Percentiles rank a stretch among this genome's conserved stretches.
Conservation (phyloP, 257 asterid species). For the Fraxinus quadrangulata region DNA sequence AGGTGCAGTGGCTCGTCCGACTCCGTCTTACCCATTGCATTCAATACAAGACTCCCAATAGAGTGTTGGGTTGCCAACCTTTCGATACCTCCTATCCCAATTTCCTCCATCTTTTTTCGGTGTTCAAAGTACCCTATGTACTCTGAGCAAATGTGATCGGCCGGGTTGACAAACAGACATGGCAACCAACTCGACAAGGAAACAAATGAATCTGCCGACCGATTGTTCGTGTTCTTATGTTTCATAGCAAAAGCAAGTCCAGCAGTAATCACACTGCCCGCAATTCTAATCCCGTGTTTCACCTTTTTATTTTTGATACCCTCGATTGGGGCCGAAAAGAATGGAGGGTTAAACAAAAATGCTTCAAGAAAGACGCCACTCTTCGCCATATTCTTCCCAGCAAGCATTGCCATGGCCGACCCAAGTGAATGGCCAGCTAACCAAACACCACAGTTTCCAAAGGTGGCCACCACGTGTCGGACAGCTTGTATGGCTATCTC, state of each 20-base stretch:
- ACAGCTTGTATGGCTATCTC: slow-evolving; percentile 74
- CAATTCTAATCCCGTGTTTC: slow-evolving; percentile 71
- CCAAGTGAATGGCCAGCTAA: slow-evolving; percentile 91
- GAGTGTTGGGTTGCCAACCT: slow-evolving; percentile 82
- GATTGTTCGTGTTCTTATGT: slow-evolving; percentile 39
- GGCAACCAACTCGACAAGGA: slow-evolving; percentile 72
- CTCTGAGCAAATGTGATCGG: slow-evolving; percentile 76
- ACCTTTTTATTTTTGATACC: slow-evolving; percentile 67
- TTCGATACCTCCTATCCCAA: slow-evolving; percentile 77
- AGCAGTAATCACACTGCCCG: slow-evolving; percentile 81
- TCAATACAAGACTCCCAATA: slow-evolving; percentile 65
- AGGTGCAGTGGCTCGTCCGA: slow-evolving; percentile 80
- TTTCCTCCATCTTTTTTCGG: slow-evolving; percentile 70
- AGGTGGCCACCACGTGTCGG: slow-evolving; percentile 60
- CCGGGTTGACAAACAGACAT: slow-evolving; percentile 62
- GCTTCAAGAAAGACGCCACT: slow-evolving; percentile 59
- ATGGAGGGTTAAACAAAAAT: slow-evolving; percentile 83
- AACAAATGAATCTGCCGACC: slow-evolving; percentile 44
- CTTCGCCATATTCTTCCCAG: slow-evolving; percentile 77
- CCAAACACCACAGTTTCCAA: slow-evolving; percentile 70
- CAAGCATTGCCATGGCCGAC: slow-evolving; percentile 80
- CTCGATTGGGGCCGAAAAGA: slow-evolving; percentile 82
- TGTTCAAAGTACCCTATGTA: slow-evolving; percentile 86
- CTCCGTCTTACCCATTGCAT: slow-evolving; percentile 59
- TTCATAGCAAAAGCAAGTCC: slow-evolving; percentile 81